Evolutionary conservation across 2,329 filamentous ascomycete genomes (phyloP).

Genomic region (Chaetothyriales sp.): DNA sequence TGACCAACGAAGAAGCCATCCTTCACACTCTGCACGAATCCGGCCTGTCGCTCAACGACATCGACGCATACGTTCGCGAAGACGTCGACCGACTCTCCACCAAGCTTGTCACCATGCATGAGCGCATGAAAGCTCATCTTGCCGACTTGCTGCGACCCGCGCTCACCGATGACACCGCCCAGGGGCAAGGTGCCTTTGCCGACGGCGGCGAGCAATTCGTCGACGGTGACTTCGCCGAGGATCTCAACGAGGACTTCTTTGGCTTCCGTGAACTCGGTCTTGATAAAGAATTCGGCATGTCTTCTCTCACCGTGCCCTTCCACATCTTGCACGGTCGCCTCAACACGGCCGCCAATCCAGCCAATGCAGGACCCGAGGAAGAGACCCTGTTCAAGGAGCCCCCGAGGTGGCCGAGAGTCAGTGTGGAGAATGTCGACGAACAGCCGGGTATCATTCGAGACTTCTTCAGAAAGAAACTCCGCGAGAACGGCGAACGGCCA

Average conservation of each 20-base stretch:
- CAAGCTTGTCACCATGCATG: slow-evolving; percentile 73
- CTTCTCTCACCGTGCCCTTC: slow-evolving; percentile 78
- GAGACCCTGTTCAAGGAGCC: slow-evolving; percentile 48
- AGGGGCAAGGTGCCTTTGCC: slow-evolving; percentile 83
- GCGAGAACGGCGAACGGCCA: slow-evolving; percentile 67
- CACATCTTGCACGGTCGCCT: slow-evolving; percentile 89
- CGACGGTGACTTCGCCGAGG: slow-evolving; percentile 91
- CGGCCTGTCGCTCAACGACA: slow-evolving; percentile 63
- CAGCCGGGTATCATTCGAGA: slow-evolving; percentile 81
- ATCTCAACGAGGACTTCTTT: slow-evolving; percentile 97
- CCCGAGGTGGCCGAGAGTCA: slow-evolving; percentile 61
- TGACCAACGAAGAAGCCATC: slow-evolving; percentile 71
- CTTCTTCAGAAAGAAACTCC: slow-evolving; percentile 82
- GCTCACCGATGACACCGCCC: slow-evolving; percentile 62
- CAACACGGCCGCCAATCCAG: slow-evolving; percentile 52
- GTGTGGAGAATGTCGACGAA: slow-evolving; percentile 58
- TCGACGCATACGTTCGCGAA: slow-evolving; percentile 82
- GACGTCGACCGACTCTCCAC: slow-evolving; percentile 75
- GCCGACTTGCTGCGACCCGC: slow-evolving; percentile 88
- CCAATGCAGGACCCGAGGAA: slow-evolving; percentile 11
- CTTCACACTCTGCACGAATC: slow-evolving; percentile 75
- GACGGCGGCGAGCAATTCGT: slow-evolving; percentile 96
- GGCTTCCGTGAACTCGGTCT: slow-evolving; percentile 92
- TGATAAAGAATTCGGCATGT: slow-evolving; percentile 77
- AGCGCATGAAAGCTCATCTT: slow-evolving; percentile 85